These are phyloP conservation scores for Sporothrix inflata DNA, from an alignment of 2,329 filamentous ascomycete genomes.

Conservation along the genomic window DNA sequence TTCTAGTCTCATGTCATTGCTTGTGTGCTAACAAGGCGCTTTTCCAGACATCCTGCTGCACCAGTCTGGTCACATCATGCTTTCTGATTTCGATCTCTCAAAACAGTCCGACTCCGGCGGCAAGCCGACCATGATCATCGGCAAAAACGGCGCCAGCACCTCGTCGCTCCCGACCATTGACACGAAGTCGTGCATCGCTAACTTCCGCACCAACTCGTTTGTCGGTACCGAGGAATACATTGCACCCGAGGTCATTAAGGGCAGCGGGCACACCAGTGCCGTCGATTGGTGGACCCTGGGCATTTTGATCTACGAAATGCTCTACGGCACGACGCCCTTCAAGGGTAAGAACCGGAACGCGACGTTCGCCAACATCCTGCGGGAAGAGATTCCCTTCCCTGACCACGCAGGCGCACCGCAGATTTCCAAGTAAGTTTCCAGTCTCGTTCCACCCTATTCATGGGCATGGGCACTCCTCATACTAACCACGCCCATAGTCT, in stretches of 20 bases:
- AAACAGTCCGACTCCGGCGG: slow-evolving; percentile 97
- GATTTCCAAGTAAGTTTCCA: slow-evolving; percentile 79
- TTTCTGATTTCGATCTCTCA: slow-evolving; percentile 97
- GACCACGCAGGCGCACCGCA: slow-evolving; percentile 82
- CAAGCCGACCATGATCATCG: slow-evolving; percentile 96
- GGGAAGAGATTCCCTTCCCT: slow-evolving; percentile 94
- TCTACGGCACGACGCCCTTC: slow-evolving; percentile 97
- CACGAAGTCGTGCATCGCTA: slow-evolving; percentile 96
- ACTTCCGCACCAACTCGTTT: slow-evolving; percentile 98
- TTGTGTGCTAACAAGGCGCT: neutral
- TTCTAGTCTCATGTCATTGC: too few species aligned
- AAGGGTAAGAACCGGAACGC: slow-evolving; percentile 99
- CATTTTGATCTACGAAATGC: slow-evolving; percentile 97
- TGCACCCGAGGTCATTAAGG: slow-evolving; percentile 97
- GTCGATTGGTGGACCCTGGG: slow-evolving; percentile 99
- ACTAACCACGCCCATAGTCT: slow-evolving; percentile 58
- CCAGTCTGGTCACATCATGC: slow-evolving; percentile 99
- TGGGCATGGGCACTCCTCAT: neutral
- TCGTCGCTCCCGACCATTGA: slow-evolving; percentile 94
- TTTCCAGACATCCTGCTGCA: slow-evolving; percentile 86
- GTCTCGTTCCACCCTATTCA: neutral
- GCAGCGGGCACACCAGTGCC: slow-evolving; percentile 95
- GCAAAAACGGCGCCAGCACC: slow-evolving; percentile 82
- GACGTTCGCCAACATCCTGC: slow-evolving; percentile 94
- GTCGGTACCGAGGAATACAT: slow-evolving; percentile 99